Percentiles rank a stretch among this genome's conserved stretches.
These are phyloP conservation scores for Hypomontagnella submonticulosa DNA, from an alignment of 495 filamentous ascomycete species.

Conservation along the genomic window DNA sequence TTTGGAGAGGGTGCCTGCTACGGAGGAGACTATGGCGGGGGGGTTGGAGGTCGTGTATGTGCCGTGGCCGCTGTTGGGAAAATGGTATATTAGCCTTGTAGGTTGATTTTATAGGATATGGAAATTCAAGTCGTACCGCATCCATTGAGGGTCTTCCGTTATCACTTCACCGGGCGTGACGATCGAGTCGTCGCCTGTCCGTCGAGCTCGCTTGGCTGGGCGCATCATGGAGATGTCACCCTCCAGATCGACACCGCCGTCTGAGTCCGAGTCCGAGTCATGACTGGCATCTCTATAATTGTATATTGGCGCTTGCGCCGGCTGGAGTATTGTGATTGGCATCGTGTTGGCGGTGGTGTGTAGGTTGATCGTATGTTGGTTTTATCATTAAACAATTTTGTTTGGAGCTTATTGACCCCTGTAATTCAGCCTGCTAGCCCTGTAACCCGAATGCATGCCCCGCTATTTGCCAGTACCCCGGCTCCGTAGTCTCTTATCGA, in stretches of 20 bases:
- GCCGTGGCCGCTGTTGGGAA: constrained; percentile 74
- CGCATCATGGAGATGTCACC: constrained; percentile 69
- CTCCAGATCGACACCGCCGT: constrained; percentile 70
- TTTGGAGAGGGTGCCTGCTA: constrained; percentile 86
- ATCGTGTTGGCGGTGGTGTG: constrained; percentile 23
- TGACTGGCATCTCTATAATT: constrained; percentile 16
- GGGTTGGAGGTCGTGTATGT: constrained; percentile 72
- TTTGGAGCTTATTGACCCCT: constrained; percentile 29
- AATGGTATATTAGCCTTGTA: constrained; percentile 13
- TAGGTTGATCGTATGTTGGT: background rate
- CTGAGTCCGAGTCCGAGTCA: constrained; percentile 40
- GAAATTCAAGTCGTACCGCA: constrained; percentile 69
- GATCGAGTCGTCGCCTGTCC: constrained; percentile 59
- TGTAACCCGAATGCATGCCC: constrained; percentile 12
- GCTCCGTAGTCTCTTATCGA: constrained; percentile 28
- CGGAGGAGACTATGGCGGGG: constrained; percentile 80
- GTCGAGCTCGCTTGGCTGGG: constrained; percentile 38
- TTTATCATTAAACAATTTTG: constrained; percentile 28
- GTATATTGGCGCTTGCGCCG: constrained; percentile 28
- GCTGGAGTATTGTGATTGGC: constrained; percentile 49
- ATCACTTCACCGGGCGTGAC: constrained; percentile 92
- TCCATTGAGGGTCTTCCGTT: constrained; percentile 94
- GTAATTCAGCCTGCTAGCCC: constrained; percentile 7
- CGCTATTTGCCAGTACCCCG: constrained; percentile 14
- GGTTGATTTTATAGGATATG: background rate